Evolutionary conservation across 148 eudicot genomes (phyloP).

Genomic region (Vaccinium myrtillus): DNA sequence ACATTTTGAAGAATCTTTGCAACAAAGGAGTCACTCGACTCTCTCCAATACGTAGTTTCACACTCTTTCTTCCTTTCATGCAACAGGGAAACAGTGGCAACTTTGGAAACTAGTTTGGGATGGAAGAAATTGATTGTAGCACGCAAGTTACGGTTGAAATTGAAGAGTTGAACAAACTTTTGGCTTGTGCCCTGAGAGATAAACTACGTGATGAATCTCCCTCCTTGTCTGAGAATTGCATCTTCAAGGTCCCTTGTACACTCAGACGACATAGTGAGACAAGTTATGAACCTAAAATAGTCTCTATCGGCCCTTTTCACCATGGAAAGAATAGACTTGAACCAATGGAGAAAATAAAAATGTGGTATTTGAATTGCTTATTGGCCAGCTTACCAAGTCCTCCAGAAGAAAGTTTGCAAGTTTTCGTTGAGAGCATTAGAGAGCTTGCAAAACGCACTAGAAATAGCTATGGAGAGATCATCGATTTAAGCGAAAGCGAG

Average conservation of each 20-base stretch:
- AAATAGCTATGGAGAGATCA: neutral
- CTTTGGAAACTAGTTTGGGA: neutral
- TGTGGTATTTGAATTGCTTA: neutral
- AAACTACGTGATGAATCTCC: conserved; percentile 4
- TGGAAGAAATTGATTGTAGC: neutral
- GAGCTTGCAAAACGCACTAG: neutral
- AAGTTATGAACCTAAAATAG: conserved; percentile 5
- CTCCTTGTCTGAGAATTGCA: neutral
- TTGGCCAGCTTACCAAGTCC: neutral
- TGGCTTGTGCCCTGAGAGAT: neutral
- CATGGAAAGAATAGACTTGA: neutral
- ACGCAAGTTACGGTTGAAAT: neutral
- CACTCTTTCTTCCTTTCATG: neutral
- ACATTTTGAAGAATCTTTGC: neutral
- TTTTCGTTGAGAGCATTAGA: neutral
- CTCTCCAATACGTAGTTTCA: neutral
- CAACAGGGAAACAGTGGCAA: neutral
- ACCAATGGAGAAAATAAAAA: conserved; percentile 4
- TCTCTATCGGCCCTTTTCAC: neutral
- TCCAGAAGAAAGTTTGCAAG: conserved; percentile 4
- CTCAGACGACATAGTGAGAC: neutral
- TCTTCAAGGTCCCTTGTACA: neutral
- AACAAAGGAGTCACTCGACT: neutral
- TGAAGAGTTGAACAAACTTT: neutral
- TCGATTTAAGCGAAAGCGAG: neutral